Evolutionary conservation across 768 basidiomycete species (phyloP).

Genomic region (Termitomyces sp.): DNA sequence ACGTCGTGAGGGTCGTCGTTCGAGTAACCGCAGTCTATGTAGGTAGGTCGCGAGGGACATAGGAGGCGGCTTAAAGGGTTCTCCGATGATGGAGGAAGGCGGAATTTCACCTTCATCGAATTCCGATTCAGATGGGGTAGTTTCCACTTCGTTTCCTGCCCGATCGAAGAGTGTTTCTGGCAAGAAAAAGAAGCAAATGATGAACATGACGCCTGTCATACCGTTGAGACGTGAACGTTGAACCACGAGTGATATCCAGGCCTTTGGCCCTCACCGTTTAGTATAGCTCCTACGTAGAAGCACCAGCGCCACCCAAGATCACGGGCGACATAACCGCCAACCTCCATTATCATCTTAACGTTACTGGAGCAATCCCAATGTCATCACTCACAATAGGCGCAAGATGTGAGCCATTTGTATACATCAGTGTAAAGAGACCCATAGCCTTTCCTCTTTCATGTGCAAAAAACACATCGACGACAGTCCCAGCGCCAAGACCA

Average conservation of each 20-base stretch:
- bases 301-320: slow-evolving; percentile 36
- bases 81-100: slow-evolving; percentile 6
- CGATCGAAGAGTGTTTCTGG: slow-evolving; percentile 37
- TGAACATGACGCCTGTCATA: slow-evolving; percentile 20
- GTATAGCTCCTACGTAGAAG: slow-evolving; percentile 37
- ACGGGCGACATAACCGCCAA: slow-evolving; percentile 32
- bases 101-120: slow-evolving; percentile 11
- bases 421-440: slow-evolving; percentile 36
- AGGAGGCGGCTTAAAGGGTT: slow-evolving; percentile 20
- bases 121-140: background rate
- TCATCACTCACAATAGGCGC: slow-evolving; percentile 31
- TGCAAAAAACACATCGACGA: slow-evolving; percentile 28
- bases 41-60: slow-evolving; percentile 19
- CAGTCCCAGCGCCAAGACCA: slow-evolving; percentile 32
- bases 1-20: slow-evolving; percentile 21
- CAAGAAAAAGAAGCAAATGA: slow-evolving; percentile 30
- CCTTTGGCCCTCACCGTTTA: slow-evolving; percentile 21
- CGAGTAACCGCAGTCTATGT: slow-evolving; percentile 23
- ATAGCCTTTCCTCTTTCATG: slow-evolving; percentile 37
- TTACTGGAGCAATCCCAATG: background rate
- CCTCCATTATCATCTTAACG: slow-evolving; percentile 10
- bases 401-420: slow-evolving; percentile 34
- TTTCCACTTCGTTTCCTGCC: slow-evolving; percentile 12
- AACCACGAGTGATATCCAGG: background rate
- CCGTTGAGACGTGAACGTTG: background rate